Evolutionary conservation across 2,329 filamentous ascomycete genomes (phyloP).

Genomic region (Ceratocystis destructans): DNA sequence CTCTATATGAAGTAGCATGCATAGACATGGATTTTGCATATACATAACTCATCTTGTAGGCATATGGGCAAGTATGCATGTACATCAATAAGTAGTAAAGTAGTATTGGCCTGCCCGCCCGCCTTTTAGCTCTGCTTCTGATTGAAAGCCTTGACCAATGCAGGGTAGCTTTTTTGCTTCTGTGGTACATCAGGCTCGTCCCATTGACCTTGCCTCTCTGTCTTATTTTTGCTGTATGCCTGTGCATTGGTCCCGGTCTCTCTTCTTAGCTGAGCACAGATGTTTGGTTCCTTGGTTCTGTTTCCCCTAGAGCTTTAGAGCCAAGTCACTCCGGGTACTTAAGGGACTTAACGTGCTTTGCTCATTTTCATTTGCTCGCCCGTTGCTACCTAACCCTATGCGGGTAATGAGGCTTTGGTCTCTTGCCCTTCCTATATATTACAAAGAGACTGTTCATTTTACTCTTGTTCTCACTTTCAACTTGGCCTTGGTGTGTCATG

Average conservation of each 20-base stretch:
- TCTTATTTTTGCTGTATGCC: not conserved
- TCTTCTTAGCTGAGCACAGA: conserved; percentile 2
- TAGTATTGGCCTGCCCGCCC: not conserved
- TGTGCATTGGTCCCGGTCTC: not conserved
- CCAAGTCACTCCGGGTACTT: not conserved
- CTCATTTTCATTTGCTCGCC: not conserved
- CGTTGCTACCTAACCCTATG: conserved; percentile 3
- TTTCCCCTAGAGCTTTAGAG: not conserved
- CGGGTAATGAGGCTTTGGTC: not conserved
- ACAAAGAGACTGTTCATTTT: not conserved
- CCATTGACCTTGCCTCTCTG: not conserved
- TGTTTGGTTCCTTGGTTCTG: conserved; percentile 9
- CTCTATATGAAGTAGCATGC: not conserved
- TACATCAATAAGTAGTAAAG: not conserved
- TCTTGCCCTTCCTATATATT: not conserved
- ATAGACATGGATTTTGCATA: not conserved
- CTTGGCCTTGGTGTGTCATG: not conserved
- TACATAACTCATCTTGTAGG: not conserved
- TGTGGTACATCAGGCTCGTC: conserved; percentile 2
- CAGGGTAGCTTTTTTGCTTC: not conserved
- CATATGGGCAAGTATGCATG: not conserved
- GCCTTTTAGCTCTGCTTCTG: not conserved
- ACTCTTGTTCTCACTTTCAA: not conserved
- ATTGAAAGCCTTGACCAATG: not conserved
- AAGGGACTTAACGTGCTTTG: too few species aligned